Percentiles rank a stretch among this genome's conserved stretches.
Evolutionary conservation across 495 filamentous ascomycete genomes (phyloP).

Genomic region (Podospora pseudopauciseta): DNA sequence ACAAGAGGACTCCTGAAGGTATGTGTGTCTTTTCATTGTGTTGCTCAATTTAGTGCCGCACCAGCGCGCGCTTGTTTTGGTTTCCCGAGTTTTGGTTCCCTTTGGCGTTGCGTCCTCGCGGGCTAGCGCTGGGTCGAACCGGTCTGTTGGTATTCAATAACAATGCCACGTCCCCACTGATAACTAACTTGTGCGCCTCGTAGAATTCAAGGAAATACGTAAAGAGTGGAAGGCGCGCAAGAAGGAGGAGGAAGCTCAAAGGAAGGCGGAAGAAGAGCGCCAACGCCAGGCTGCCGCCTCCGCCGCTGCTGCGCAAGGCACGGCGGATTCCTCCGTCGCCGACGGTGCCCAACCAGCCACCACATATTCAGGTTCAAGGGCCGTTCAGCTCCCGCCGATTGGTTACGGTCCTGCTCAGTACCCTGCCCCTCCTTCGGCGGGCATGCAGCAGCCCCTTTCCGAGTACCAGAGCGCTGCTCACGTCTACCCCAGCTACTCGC

Average conservation of each 20-base stretch:
- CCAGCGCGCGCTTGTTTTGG: constrained; percentile 2
- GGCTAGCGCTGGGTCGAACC: constrained; percentile 15
- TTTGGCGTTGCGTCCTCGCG: constrained; percentile 20
- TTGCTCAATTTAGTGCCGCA: constrained; percentile 17
- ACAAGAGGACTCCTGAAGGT: constrained; percentile 96
- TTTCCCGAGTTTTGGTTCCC: constrained; percentile 11
- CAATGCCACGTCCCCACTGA: neutral
- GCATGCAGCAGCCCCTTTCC: constrained; percentile 55
- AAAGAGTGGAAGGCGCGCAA: constrained; percentile 99
- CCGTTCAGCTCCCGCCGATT: constrained; percentile 77
- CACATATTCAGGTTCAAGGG: constrained; percentile 58
- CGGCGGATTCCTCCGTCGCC: constrained; percentile 49
- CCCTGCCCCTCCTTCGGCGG: constrained; percentile 58
- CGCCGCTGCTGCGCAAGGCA: constrained; percentile 46
- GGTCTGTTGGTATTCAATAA: neutral
- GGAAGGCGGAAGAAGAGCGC: constrained; percentile 89
- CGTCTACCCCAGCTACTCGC: constrained; percentile 56
- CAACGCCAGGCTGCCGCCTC: constrained; percentile 63
- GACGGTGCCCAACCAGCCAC: constrained; percentile 59
- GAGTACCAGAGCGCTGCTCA: constrained; percentile 56
- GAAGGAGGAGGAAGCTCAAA: constrained; percentile 91
- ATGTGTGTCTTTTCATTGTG: constrained; percentile 32
- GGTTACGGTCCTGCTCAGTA: constrained; percentile 74
- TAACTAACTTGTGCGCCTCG: constrained; percentile 9
- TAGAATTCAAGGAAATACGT: constrained; percentile 98